Evolutionary conservation across 306 rosid genomes (phyloP), one percentile per base, ranked within the genome.

Genomic region (Echinosophora koreensis): DNA sequence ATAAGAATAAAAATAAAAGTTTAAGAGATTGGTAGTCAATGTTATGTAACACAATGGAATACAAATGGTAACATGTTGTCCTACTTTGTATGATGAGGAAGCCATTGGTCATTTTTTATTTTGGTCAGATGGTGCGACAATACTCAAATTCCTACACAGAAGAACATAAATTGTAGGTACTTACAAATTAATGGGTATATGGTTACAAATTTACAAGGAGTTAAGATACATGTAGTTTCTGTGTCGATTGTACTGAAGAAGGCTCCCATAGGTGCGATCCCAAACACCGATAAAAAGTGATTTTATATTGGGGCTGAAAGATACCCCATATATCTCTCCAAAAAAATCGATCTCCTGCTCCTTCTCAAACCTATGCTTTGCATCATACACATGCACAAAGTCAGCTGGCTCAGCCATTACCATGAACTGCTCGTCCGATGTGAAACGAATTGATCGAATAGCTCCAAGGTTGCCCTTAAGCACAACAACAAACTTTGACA

Each of bases 221-320:
- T 92, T 89, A 0, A 92, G 89, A 79, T 88, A 92, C 37, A 66
- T 69, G 78, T 84, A 88, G 50, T 77, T 80, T 77, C 91, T 79
- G 37, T 72, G 69, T 51, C 97, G 79, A 16, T 87, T 88, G 73
- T 87, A 92, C 87, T 90, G 93, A 28, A 92, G 96, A 69, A 92
- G 93, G 82, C 97, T 88, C 66, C 93, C 92, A 49, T 90, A 90
- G 7, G 88, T 92, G 85, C 89, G 96, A 87, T 92, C 93, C 93
- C 92, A 90, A 6, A 88, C 90, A 52, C 97, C 97, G 0, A 92
- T 50, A 58, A 85, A 92, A 52, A 92, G 97, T 0, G 96, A 88
- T 69, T 92, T 93, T 0, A 93, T 87, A 85, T 92, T 93, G 1
- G 95, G 97, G 87, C 97, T 92, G 82, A 92, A 90, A 6, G 97